Percentiles rank a stretch among this genome's conserved stretches.
Evolutionary conservation across 1,284 basidiomycete genomes (phyloP).

Genomic region (Boletellus dicymbophilus): DNA sequence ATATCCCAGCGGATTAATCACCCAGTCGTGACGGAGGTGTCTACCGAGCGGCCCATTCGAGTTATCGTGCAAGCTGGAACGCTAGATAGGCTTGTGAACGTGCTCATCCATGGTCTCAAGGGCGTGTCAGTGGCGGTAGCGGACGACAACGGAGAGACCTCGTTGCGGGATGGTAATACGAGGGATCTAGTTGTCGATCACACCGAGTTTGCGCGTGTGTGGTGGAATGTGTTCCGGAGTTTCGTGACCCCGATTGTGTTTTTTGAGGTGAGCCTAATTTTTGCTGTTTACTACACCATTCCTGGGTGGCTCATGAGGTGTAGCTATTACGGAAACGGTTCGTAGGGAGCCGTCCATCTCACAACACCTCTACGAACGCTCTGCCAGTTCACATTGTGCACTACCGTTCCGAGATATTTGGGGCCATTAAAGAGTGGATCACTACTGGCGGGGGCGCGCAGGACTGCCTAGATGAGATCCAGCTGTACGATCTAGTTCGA

Average conservation of each 20-base stretch:
- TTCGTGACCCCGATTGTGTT: slow-evolving; percentile 78
- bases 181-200: slow-evolving; percentile 71
- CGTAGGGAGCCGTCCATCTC: slow-evolving; percentile 46
- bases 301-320: slow-evolving; percentile 8
- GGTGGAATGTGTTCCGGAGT: slow-evolving; percentile 80
- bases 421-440: slow-evolving; percentile 70
- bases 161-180: slow-evolving; percentile 67
- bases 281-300: neutral
- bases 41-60: slow-evolving; percentile 66
- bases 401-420: slow-evolving; percentile 60
- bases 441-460: slow-evolving; percentile 69
- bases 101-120: slow-evolving; percentile 75
- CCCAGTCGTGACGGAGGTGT: slow-evolving; percentile 56
- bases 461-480: slow-evolving; percentile 70
- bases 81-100: slow-evolving; percentile 68
- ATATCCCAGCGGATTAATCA: slow-evolving; percentile 63
- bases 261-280: slow-evolving; percentile 65
- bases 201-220: slow-evolving; percentile 67
- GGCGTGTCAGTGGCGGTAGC: slow-evolving; percentile 75
- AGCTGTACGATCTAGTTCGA: slow-evolving; percentile 56
- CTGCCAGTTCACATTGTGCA: slow-evolving; percentile 41
- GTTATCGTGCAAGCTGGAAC: slow-evolving; percentile 79
- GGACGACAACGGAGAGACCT: slow-evolving; percentile 83
- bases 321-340: slow-evolving; percentile 78
- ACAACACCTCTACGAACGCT: slow-evolving; percentile 35